A percentile compares a stretch with the other conserved stretches of the same genome.
These are phyloP conservation scores for Coemansia furcata DNA, from an alignment of 192 early-diverging fungal species.

Conservation along the genomic window DNA sequence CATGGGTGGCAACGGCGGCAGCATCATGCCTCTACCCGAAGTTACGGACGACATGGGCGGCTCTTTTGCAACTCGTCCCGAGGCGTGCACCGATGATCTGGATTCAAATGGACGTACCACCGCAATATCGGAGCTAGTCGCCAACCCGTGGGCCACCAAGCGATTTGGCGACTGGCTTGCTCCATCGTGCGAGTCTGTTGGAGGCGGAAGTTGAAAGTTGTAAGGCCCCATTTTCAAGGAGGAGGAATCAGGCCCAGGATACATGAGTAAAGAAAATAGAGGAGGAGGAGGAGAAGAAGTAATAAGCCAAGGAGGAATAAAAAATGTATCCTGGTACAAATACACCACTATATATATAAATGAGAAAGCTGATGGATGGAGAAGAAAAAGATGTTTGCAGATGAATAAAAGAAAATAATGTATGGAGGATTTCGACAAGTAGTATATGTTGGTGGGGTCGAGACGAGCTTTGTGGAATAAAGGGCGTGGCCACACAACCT, in stretches of 20 bases:
- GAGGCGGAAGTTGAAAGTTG: neutral
- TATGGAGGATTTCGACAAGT: neutral
- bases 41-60: neutral
- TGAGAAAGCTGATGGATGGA: neutral
- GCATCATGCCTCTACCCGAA: neutral
- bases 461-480: constrained; percentile 4
- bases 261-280: constrained; percentile 1
- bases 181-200: neutral
- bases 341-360: constrained; percentile 6
- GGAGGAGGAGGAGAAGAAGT: neutral
- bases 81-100: neutral
- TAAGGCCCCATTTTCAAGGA: neutral
- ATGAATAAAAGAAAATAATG: constrained; percentile 20
- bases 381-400: neutral
- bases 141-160: neutral
- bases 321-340: neutral
- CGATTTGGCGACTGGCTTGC: neutral
- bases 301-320: neutral
- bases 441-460: neutral
- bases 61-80: neutral
- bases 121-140: neutral
- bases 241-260: neutral
- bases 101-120: neutral
- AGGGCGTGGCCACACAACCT: neutral
- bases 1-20: neutral